Conservation (phyloP, 345 rosid genomes). For the Heritiera fomes region DNA sequence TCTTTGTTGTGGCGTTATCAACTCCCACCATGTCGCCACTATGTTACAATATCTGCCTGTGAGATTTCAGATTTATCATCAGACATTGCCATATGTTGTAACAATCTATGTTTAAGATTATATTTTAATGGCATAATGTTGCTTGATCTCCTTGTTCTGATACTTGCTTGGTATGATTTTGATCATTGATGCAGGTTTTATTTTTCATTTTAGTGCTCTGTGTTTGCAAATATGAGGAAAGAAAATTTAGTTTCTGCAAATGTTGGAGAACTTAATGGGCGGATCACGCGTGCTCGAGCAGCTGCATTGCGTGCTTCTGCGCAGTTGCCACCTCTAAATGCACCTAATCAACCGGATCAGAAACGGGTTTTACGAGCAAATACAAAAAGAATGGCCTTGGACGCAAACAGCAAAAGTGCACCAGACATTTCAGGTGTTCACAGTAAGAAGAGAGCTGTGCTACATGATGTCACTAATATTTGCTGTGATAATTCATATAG, state of each 20-base stretch:
- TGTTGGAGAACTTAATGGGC: conserved; percentile 41
- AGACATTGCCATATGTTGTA: not conserved
- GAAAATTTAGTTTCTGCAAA: conserved; percentile 39
- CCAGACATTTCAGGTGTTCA: conserved; percentile 29
- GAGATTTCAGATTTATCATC: not conserved
- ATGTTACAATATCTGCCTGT: not conserved
- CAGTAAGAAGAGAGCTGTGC: conserved; percentile 64
- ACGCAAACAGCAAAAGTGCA: conserved; percentile 41
- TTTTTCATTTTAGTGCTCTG: conserved; percentile 24
- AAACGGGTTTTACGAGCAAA: conserved; percentile 37
- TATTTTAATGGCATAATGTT: not conserved
- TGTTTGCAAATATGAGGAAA: conserved; percentile 49
- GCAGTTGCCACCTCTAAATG: conserved; percentile 33
- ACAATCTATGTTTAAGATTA: conserved; percentile 7
- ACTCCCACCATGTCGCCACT: not conserved
- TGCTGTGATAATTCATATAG: conserved; percentile 40
- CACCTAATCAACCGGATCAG: conserved; percentile 39
- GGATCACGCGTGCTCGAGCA: conserved; percentile 72
- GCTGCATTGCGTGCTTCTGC: conserved; percentile 49
- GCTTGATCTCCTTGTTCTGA: conserved; percentile 5
- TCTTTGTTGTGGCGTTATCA: not conserved
- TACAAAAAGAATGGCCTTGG: conserved; percentile 53
- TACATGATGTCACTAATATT: conserved; percentile 73
- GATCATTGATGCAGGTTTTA: conserved; percentile 26
- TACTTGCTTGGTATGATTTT: not conserved